Conservation (phyloP, 305 asterid genomes). For the Vinca major region DNA sequence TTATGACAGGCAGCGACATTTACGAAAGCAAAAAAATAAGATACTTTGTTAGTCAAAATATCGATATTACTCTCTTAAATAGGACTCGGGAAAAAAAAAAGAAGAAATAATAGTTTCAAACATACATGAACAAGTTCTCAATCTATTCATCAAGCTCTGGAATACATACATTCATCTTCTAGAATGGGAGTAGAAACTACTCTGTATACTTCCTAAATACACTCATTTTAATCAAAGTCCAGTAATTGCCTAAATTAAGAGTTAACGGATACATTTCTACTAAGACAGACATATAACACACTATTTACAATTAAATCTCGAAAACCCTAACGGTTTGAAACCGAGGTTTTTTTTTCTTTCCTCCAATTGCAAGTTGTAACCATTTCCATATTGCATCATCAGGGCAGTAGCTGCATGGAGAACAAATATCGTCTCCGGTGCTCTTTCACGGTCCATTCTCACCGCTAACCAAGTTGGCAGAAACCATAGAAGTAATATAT, state of each 20-base stretch:
- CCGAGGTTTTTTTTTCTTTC: not conserved
- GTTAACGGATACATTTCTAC: not conserved
- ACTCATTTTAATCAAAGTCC: slow-evolving; percentile 3
- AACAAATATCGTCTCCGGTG: not conserved
- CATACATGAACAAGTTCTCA: not conserved
- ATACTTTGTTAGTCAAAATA: too few species aligned
- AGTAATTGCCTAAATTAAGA: not conserved
- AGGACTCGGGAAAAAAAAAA: not conserved
- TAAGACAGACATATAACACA: slow-evolving; percentile 10
- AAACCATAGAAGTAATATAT: not conserved
- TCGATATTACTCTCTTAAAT: too few species aligned
- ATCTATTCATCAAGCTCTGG: not conserved
- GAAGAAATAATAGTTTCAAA: not conserved
- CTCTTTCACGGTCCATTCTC: not conserved
- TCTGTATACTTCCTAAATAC: not conserved
- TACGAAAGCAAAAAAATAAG: too few species aligned
- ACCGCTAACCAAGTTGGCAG: not conserved
- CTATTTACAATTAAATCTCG: slow-evolving; percentile 12
- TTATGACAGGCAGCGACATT: too few species aligned
- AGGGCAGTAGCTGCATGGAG: not conserved
- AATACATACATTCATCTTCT: not conserved
- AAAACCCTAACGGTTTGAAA: not conserved
- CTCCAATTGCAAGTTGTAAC: not conserved
- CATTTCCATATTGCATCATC: not conserved
- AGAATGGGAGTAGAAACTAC: not conserved